Evolutionary conservation across 768 basidiomycete species (phyloP).

Genomic region (Phylloporus arenicola): DNA sequence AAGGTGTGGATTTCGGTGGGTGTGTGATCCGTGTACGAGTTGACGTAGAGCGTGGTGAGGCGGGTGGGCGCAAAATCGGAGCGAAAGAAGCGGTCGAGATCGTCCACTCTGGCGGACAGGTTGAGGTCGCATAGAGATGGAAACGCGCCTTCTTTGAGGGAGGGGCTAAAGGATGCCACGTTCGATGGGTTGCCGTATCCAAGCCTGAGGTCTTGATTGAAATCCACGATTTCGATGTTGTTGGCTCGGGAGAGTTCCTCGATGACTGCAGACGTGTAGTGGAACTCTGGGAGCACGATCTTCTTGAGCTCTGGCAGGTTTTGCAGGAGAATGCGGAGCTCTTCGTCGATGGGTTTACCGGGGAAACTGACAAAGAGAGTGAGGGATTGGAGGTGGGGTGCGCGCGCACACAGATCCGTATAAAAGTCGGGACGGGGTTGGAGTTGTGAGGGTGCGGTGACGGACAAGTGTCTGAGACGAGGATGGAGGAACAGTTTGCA

Average conservation of each 20-base stretch:
- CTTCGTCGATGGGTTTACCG: constrained; percentile 37
- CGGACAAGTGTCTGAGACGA: constrained; percentile 38
- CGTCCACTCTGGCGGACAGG: constrained; percentile 39
- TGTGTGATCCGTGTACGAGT: constrained; percentile 41
- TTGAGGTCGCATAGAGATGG: constrained; percentile 50
- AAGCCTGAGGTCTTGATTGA: constrained; percentile 44
- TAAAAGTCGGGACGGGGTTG: constrained; percentile 20
- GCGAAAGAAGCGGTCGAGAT: constrained; percentile 43
- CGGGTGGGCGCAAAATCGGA: constrained; percentile 42
- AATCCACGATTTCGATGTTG: constrained; percentile 45
- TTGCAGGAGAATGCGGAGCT: constrained; percentile 36
- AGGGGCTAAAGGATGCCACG: constrained; percentile 40
- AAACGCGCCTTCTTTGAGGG: constrained; percentile 45
- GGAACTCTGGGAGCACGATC: constrained; percentile 48
- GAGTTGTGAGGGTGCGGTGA: constrained; percentile 23
- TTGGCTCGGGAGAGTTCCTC: constrained; percentile 41
- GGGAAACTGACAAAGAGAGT: constrained; percentile 42
- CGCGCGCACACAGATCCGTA: constrained; percentile 41
- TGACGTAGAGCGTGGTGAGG: constrained; percentile 48
- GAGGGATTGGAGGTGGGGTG: constrained; percentile 46
- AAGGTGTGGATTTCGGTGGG: constrained; percentile 40
- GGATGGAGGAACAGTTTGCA: constrained; percentile 56
- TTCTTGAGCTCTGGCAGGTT: constrained; percentile 41
- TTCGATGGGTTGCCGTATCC: constrained; percentile 45
- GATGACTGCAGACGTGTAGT: constrained; percentile 42